These are phyloP conservation scores for Trichothecium roseum DNA, from an alignment of 2,329 filamentous ascomycete species.

Conservation along the genomic window DNA sequence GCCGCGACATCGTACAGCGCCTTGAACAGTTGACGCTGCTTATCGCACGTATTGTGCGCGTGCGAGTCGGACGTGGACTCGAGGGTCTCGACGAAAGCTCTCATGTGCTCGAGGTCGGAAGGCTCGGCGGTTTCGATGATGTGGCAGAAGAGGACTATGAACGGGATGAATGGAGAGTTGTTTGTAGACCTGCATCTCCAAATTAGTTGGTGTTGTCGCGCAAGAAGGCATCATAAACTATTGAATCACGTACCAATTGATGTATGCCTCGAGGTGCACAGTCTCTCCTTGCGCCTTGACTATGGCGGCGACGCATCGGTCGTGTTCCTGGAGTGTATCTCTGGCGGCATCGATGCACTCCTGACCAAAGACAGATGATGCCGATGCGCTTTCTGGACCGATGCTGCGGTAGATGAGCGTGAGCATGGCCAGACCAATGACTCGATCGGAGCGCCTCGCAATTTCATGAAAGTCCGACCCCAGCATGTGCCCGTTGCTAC, in stretches of 20 bases:
- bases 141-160: constrained; percentile 16
- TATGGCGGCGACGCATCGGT: constrained; percentile 7
- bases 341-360: constrained; percentile 13
- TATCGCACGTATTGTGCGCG: constrained; percentile 5
- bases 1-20: constrained; percentile 12
- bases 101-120: constrained; percentile 24
- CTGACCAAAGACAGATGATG: constrained; percentile 10
- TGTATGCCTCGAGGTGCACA: constrained; percentile 5
- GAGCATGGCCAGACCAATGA: constrained; percentile 11
- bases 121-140: constrained; percentile 25
- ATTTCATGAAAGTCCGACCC: constrained; percentile 8
- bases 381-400: constrained; percentile 6
- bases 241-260: constrained; percentile 8
- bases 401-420: constrained; percentile 16
- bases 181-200: constrained; percentile 7
- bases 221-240: not conserved
- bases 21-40: constrained; percentile 12
- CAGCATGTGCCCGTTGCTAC: constrained; percentile 1
- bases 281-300: constrained; percentile 2
- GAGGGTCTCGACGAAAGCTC: constrained; percentile 7
- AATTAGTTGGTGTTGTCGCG: not conserved
- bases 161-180: constrained; percentile 13
- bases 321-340: constrained; percentile 10
- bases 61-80: constrained; percentile 3
- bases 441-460: constrained; percentile 7